Conservation (phyloP, 2,329 filamentous ascomycete genomes). For the Colletotrichum chrysophilum region DNA sequence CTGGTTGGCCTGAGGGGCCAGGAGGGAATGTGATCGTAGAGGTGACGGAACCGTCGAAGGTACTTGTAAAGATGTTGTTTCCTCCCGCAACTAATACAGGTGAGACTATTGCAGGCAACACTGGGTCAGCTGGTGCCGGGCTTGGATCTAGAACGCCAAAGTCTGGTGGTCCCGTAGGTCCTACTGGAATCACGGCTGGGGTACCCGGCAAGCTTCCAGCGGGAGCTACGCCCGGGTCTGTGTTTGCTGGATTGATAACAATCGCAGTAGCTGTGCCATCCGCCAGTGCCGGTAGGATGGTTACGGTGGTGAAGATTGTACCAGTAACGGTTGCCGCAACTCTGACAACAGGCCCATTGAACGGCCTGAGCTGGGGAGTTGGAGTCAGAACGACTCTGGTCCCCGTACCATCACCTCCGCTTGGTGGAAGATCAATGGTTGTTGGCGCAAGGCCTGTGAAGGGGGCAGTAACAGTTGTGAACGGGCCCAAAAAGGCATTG, state of each 20-base stretch:
- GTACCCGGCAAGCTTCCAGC: neutral
- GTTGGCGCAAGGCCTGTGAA: neutral
- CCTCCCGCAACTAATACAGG: neutral
- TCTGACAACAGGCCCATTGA: neutral
- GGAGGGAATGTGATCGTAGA: neutral
- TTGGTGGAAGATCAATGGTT: neutral
- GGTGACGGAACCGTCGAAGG: neutral
- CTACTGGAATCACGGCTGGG: neutral
- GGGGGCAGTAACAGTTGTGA: neutral
- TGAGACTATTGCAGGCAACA: neutral
- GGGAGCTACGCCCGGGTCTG: neutral
- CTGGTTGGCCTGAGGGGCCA: neutral
- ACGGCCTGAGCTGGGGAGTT: neutral
- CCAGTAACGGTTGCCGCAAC: neutral
- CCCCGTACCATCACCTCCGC: neutral
- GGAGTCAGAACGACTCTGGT: neutral
- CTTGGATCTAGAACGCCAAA: neutral
- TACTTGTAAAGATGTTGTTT: neutral
- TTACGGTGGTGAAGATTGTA: neutral
- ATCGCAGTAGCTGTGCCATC: neutral
- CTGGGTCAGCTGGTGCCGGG: neutral
- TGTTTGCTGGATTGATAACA: neutral
- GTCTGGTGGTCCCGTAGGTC: neutral
- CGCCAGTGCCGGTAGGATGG: neutral
- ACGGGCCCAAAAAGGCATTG: neutral